phyloP scores from a whole-genome alignment of 352 stramenopile genomes.

The Phytophthora rubi region DNA sequence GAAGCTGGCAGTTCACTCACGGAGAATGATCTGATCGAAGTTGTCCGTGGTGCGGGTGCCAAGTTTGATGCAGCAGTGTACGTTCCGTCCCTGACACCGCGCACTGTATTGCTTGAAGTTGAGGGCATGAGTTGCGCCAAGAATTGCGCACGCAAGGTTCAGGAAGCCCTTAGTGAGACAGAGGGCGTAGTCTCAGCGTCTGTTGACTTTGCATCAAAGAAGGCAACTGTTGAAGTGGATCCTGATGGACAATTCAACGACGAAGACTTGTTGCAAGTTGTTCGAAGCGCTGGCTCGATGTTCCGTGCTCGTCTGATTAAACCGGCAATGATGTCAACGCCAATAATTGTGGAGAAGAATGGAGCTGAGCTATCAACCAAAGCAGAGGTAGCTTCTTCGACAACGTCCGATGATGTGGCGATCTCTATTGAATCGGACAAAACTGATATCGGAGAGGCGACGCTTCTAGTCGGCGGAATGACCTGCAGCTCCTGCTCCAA shows the following conservation, averaged over 20 bases:
- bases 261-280: slow-evolving; percentile 58
- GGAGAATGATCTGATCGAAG: slow-evolving; percentile 63
- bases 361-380: slow-evolving; percentile 4
- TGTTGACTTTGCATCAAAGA: slow-evolving; percentile 74
- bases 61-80: slow-evolving; percentile 78
- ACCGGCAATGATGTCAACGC: not conserved
- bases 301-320: slow-evolving; percentile 33
- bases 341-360: slow-evolving; percentile 2
- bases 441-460: slow-evolving; percentile 65
- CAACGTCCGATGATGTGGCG: slow-evolving; percentile 35
- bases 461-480: slow-evolving; percentile 87
- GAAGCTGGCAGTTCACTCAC: slow-evolving; percentile 52
- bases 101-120: slow-evolving; percentile 59
- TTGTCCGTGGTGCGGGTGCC: slow-evolving; percentile 49
- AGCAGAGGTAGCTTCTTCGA: slow-evolving; percentile 17
- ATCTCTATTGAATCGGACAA: slow-evolving; percentile 56
- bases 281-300: slow-evolving; percentile 40
- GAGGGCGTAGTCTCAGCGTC: slow-evolving; percentile 71
- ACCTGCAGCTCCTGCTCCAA: slow-evolving; percentile 93
- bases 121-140: slow-evolving; percentile 73
- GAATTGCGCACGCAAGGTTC: slow-evolving; percentile 76
- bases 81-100: slow-evolving; percentile 33
- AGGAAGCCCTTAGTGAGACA: slow-evolving; percentile 57
- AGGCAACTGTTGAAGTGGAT: slow-evolving; percentile 66
- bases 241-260: slow-evolving; percentile 65